Conservation (phyloP, 2,329 filamentous ascomycete species). For the Penicillium fuscoglaucum region DNA sequence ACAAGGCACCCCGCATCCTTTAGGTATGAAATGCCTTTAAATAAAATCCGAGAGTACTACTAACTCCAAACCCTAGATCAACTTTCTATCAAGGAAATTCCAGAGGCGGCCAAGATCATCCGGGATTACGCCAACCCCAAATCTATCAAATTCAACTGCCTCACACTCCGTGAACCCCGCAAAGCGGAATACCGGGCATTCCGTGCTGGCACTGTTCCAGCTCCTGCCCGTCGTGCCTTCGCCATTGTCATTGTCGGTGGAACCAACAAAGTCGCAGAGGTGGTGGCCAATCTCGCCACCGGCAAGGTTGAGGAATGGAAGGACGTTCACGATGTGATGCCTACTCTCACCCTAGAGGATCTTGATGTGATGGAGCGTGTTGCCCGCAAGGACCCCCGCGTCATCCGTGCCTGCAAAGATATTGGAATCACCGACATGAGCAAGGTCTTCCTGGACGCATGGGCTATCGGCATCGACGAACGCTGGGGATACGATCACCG, state of each 20-base stretch:
- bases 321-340: conserved; percentile 48
- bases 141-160: conserved; percentile 38
- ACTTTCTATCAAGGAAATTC: conserved; percentile 32
- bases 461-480: conserved; percentile 41
- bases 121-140: conserved; percentile 32
- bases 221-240: conserved; percentile 42
- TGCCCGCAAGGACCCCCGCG: conserved; percentile 32
- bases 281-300: conserved; percentile 30
- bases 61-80: conserved; percentile 24
- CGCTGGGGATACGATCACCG: conserved; percentile 37
- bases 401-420: conserved; percentile 36
- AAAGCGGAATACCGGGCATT: conserved; percentile 39
- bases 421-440: conserved; percentile 40
- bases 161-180: conserved; percentile 58
- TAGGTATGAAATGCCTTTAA: conserved; percentile 14
- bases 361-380: conserved; percentile 38
- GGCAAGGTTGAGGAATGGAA: conserved; percentile 32
- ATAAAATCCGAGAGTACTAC: not conserved
- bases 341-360: conserved; percentile 44
- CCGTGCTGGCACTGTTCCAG: conserved; percentile 29
- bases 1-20: conserved; percentile 24
- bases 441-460: conserved; percentile 38
- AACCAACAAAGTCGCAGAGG: conserved; percentile 29
- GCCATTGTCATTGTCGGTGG: conserved; percentile 50
- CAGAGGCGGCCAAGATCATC: conserved; percentile 28